Percentiles rank a stretch among this genome's conserved stretches.
Conservation (phyloP, 2,329 filamentous ascomycete genomes). For the Clonostachys rosea region DNA sequence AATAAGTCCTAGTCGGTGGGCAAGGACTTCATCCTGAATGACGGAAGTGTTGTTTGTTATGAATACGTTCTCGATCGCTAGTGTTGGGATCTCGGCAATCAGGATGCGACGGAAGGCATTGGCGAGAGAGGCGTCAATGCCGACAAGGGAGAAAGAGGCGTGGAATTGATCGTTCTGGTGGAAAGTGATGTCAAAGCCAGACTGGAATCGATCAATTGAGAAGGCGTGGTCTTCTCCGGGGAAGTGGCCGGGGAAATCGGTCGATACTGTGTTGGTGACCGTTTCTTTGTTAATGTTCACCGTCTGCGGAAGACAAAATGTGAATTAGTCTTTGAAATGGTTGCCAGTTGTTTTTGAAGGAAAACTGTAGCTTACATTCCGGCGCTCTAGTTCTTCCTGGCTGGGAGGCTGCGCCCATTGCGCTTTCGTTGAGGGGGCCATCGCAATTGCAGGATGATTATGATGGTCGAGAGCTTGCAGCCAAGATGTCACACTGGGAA, state of each 20-base stretch:
- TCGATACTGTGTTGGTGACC: conserved; percentile 82
- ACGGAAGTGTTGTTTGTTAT: conserved; percentile 96
- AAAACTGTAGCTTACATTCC: conserved; percentile 44
- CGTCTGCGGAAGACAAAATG: conserved; percentile 45
- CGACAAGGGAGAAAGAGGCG: conserved; percentile 84
- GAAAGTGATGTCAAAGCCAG: conserved; percentile 71
- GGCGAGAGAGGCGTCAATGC: conserved; percentile 86
- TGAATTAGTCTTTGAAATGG: not conserved
- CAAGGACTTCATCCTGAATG: conserved; percentile 95
- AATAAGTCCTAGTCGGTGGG: conserved; percentile 84
- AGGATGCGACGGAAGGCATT: conserved; percentile 97
- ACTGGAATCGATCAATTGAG: conserved; percentile 67
- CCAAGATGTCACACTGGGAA: conserved; percentile 5
- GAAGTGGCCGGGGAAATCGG: conserved; percentile 88
- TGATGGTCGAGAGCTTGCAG: too few relatives aligned
- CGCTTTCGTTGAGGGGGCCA: conserved; percentile 25
- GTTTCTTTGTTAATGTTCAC: conserved; percentile 87
- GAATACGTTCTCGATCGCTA: conserved; percentile 92
- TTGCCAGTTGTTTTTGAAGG: not conserved
- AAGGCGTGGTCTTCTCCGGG: conserved; percentile 83
- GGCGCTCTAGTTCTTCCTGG: conserved; percentile 53
- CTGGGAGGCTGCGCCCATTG: conserved; percentile 31
- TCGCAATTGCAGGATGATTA: conserved; percentile 6
- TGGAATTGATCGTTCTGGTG: conserved; percentile 77
- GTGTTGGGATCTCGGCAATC: conserved; percentile 87